These are phyloP conservation scores for Fusarium papillatum DNA, from an alignment of 2,329 filamentous ascomycete genomes.

Conservation along the genomic window DNA sequence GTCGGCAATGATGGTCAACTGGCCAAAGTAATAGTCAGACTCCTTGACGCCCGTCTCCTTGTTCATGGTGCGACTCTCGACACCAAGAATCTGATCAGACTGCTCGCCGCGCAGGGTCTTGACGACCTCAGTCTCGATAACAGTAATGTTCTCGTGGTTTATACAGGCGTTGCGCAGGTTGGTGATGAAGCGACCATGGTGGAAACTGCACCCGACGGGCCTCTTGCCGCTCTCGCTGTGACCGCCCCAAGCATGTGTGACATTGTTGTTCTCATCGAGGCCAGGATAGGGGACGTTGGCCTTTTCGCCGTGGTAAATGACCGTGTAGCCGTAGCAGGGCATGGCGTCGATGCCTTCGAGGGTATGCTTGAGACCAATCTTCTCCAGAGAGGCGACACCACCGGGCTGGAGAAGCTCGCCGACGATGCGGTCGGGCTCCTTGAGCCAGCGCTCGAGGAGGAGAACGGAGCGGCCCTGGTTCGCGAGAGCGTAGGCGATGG, in stretches of 20 bases:
- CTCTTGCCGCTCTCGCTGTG: slow-evolving; percentile 54
- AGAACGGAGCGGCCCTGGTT: slow-evolving; percentile 93
- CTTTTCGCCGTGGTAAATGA: slow-evolving; percentile 82
- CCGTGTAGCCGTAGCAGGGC: slow-evolving; percentile 86
- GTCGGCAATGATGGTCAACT: slow-evolving; percentile 90
- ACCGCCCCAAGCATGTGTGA: slow-evolving; percentile 53
- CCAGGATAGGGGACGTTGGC: slow-evolving; percentile 86
- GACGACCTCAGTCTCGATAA: slow-evolving; percentile 90
- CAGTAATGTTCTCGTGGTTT: slow-evolving; percentile 84
- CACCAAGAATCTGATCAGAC: slow-evolving; percentile 83
- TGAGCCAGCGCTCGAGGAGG: slow-evolving; percentile 88
- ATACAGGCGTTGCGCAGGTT: slow-evolving; percentile 83
- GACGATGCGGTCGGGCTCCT: slow-evolving; percentile 95
- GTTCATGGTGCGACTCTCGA: slow-evolving; percentile 78
- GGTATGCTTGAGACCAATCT: slow-evolving; percentile 85
- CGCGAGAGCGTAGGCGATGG: slow-evolving; percentile 85
- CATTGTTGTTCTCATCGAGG: slow-evolving; percentile 62
- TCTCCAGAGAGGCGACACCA: slow-evolving; percentile 83
- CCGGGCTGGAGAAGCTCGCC: slow-evolving; percentile 96
- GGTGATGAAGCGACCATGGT: slow-evolving; percentile 94
- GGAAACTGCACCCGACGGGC: slow-evolving; percentile 83
- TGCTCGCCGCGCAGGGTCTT: slow-evolving; percentile 79
- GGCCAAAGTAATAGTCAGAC: slow-evolving; percentile 86
- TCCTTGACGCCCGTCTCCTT: slow-evolving; percentile 67
- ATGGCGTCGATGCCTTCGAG: slow-evolving; percentile 92